Percentiles rank a stretch among this genome's conserved stretches.
Evolutionary conservation across 2,329 filamentous ascomycete genomes (phyloP).

Genomic region (Claviceps monticola): DNA sequence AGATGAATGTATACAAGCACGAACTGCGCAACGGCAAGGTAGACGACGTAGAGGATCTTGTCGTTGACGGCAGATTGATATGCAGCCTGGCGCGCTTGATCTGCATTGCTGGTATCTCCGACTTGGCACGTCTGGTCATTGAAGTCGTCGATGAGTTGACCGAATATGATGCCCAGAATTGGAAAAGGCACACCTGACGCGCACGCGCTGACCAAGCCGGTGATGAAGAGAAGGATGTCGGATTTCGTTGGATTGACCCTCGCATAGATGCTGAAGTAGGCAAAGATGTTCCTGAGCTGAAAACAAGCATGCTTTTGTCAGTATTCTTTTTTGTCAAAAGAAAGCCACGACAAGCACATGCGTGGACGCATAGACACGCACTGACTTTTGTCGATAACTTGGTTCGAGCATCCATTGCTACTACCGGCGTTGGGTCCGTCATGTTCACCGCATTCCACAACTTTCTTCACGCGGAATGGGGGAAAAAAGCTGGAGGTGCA

Average conservation of each 20-base stretch:
- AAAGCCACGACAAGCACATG: not conserved
- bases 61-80: constrained; percentile 20
- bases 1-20: constrained; percentile 43
- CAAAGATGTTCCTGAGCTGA: not conserved
- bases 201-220: constrained; percentile 5
- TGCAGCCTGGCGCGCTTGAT: constrained; percentile 3
- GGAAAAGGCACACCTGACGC: constrained; percentile 37
- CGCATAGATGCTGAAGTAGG: constrained; percentile 2
- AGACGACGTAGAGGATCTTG: constrained; percentile 42
- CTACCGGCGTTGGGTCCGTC: not conserved
- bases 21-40: constrained; percentile 45
- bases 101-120: constrained; percentile 12
- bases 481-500: not conserved
- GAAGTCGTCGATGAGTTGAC: constrained; percentile 38
- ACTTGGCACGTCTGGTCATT: constrained; percentile 26
- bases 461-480: not conserved
- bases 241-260: constrained; percentile 8
- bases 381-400: not conserved
- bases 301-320: not conserved
- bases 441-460: not conserved
- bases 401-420: not conserved
- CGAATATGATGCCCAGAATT: constrained; percentile 41
- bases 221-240: constrained; percentile 7
- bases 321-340: not conserved
- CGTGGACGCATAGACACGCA: not conserved